Evolutionary conservation across 352 stramenopile species (phyloP).

Genomic region (Pythium folliculosum): DNA sequence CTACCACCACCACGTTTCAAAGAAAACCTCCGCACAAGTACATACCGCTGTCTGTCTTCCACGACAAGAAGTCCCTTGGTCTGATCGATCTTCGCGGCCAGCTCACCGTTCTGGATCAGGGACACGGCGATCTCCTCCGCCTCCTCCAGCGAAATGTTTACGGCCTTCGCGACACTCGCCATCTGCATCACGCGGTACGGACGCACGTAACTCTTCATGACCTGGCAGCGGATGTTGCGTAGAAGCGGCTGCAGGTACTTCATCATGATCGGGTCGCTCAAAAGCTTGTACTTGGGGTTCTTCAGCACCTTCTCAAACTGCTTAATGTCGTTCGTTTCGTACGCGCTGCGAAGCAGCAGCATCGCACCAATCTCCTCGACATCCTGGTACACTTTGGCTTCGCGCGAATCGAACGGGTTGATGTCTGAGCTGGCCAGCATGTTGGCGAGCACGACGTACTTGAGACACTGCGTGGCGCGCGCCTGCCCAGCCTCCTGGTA

Average conservation of each 20-base stretch:
- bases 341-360: slow-evolving; percentile 69
- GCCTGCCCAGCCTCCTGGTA: slow-evolving; percentile 92
- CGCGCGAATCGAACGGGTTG: slow-evolving; percentile 92
- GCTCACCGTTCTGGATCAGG: slow-evolving; percentile 90
- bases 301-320: slow-evolving; percentile 93
- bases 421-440: slow-evolving; percentile 93
- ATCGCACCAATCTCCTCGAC: slow-evolving; percentile 80
- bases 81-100: slow-evolving; percentile 93
- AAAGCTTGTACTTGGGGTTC: slow-evolving; percentile 90
- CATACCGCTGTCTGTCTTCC: slow-evolving; percentile 54
- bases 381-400: slow-evolving; percentile 92
- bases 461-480: slow-evolving; percentile 89
- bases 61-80: slow-evolving; percentile 55
- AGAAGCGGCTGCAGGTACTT: slow-evolving; percentile 90
- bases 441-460: slow-evolving; percentile 92
- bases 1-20: no score
- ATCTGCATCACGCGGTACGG: slow-evolving; percentile 93
- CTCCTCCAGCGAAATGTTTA: slow-evolving; percentile 88
- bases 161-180: slow-evolving; percentile 78
- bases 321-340: slow-evolving; percentile 90
- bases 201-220: slow-evolving; percentile 90
- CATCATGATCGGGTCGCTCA: slow-evolving; percentile 93
- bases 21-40: background rate
- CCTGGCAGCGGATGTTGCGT: slow-evolving; percentile 92
- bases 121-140: slow-evolving; percentile 91